Base-by-base conservation (phyloP, 1,139 yeast species). In the Candida gigantensis region DNA sequence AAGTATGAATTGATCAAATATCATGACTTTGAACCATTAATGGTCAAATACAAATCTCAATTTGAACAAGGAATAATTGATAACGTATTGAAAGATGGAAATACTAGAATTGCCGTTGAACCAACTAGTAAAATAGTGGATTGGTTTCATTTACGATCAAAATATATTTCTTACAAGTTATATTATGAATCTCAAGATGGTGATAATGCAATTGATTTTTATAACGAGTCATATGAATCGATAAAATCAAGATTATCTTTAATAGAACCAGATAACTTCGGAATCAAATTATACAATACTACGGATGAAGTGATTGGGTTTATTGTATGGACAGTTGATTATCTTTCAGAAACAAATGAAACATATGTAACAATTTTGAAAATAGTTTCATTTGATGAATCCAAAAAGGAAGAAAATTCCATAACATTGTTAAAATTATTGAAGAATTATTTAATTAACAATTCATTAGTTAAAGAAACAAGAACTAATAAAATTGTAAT, bases 91-190 rank as follows among this genome's bases (percentile, higher is more conserved):
- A 17, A 40, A 2, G 72, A 66, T 43, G 55, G 53, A 28, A 58
- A 52, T 30, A 34, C 62, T 2, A 50, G 74, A 21, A 59, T 69
- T 3, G 37, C 65, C 10, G 37, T 66, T 10, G 44, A 42, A 11
- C 70, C 72, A 2, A 48, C 57, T 8, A 43, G 63, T 9, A 60
- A 59, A 26, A 43, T 55, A 16, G 49, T 66, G 7, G 74, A 70
- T 50, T 71, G 77, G 77, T 70, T 67, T 46, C 76, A 71, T 41
- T 53, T 69, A 34, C 53, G 76, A 42, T 52, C 68, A 19, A 71
- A 70, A 39, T 68, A 52, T 41, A 55, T 68, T 31, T 53, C 67
- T 30, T 55, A 60, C 36, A 58, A 57, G 41, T 42, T 63, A 26
- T 58, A 58, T 37, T 51, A 57, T 32, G 50, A 51, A 19, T 11